These are phyloP conservation scores for Ramaria rubella DNA, from an alignment of 768 basidiomycete genomes.

Conservation along the genomic window DNA sequence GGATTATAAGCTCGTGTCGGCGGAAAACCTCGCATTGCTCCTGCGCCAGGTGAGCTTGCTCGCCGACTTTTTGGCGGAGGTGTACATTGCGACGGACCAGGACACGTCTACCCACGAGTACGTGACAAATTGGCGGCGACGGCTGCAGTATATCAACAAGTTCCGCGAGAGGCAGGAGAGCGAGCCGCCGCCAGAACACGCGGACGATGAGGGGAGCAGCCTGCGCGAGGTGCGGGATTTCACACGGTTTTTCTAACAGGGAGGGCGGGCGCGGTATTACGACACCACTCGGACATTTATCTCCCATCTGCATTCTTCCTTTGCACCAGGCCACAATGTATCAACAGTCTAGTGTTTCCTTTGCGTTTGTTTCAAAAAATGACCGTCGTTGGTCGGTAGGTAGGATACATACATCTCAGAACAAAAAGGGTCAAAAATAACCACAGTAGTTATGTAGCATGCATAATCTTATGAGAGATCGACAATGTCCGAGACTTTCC, in stretches of 20 bases:
- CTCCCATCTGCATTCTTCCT: background rate
- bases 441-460: too few species aligned
- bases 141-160: constrained; percentile 72
- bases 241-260: constrained; percentile 2
- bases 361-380: background rate
- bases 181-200: background rate
- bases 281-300: background rate
- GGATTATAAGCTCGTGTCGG: constrained; percentile 90
- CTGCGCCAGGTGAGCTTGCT: constrained; percentile 83
- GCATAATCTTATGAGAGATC: constrained; percentile 9
- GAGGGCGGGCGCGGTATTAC: background rate
- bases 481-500: background rate
- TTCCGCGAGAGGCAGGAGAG: constrained; percentile 32
- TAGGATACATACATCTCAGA: background rate
- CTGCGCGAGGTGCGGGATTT: constrained; percentile 8
- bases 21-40: constrained; percentile 77
- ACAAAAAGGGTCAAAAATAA: background rate
- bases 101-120: constrained; percentile 71
- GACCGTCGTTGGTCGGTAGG: background rate
- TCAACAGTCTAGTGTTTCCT: background rate
- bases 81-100: constrained; percentile 66
- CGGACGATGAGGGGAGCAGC: background rate
- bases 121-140: constrained; percentile 82
- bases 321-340: background rate
- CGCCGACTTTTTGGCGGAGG: constrained; percentile 84